A percentile compares a stretch with the other conserved stretches of the same genome.
Evolutionary conservation across 2,329 filamentous ascomycete genomes (phyloP).

Genomic region (Stagonosporopsis chrysanthemi): DNA sequence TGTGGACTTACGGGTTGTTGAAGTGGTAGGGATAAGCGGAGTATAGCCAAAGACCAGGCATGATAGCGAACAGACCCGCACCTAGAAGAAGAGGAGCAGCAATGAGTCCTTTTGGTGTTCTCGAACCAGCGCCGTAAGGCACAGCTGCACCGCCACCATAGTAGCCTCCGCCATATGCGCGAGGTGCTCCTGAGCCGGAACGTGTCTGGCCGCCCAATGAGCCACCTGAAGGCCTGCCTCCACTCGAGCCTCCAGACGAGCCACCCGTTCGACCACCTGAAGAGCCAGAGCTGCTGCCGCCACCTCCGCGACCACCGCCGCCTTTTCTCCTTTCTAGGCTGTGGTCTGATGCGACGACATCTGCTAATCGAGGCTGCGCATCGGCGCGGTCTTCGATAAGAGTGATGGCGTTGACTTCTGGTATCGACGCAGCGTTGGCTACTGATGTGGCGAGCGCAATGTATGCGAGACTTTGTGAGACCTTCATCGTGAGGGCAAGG

Average conservation of each 20-base stretch:
- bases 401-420: slow-evolving; percentile 35
- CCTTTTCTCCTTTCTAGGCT: slow-evolving; percentile 49
- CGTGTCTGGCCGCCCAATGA: slow-evolving; percentile 55
- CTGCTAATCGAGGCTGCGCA: slow-evolving; percentile 25
- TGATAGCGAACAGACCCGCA: slow-evolving; percentile 60
- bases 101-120: slow-evolving; percentile 60
- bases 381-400: slow-evolving; percentile 29
- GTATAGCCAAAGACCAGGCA: slow-evolving; percentile 71
- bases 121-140: slow-evolving; percentile 67
- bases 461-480: slow-evolving; percentile 34
- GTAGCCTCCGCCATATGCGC: slow-evolving; percentile 66
- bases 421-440: slow-evolving; percentile 38
- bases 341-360: slow-evolving; percentile 42
- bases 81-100: slow-evolving; percentile 58
- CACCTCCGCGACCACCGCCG: slow-evolving; percentile 45
- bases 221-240: slow-evolving; percentile 36
- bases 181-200: slow-evolving; percentile 65
- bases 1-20: slow-evolving; percentile 50
- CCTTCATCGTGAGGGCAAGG: slow-evolving; percentile 35
- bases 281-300: slow-evolving; percentile 23
- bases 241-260: slow-evolving; percentile 18
- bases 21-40: slow-evolving; percentile 70
- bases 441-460: slow-evolving; percentile 31
- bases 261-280: slow-evolving; percentile 26
- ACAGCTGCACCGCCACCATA: slow-evolving; percentile 67